phyloP scores from a whole-genome alignment of 495 filamentous ascomycete species.

The Aspergillus funiculosus region DNA sequence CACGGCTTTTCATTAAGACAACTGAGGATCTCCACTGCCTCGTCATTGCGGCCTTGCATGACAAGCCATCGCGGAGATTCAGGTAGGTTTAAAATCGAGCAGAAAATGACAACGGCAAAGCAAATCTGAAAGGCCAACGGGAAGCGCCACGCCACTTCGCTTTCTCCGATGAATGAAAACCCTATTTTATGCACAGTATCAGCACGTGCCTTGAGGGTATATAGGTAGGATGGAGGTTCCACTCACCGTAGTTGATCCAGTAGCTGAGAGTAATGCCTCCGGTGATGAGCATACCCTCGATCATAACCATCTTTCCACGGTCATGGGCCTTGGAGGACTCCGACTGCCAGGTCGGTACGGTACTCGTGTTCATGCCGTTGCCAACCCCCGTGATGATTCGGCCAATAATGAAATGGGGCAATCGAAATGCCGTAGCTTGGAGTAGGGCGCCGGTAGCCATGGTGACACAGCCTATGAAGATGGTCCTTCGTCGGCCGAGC shows the following conservation, averaged over 20 bases:
- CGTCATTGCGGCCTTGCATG: conserved; percentile 55
- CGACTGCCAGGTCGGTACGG: conserved; percentile 49
- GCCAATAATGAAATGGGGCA: conserved; percentile 60
- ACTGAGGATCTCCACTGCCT: conserved; percentile 57
- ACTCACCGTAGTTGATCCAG: conserved; percentile 62
- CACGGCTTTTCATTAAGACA: conserved; percentile 44
- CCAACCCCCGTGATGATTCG: conserved; percentile 64
- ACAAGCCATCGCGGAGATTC: conserved; percentile 72
- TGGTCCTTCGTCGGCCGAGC: conserved; percentile 61
- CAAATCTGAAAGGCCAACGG: conserved; percentile 67
- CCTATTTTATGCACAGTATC: conserved; percentile 17
- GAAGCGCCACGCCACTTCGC: conserved; percentile 61
- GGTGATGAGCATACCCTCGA: conserved; percentile 63
- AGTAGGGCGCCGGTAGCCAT: conserved; percentile 63
- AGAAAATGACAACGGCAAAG: conserved; percentile 55
- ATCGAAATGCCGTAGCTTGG: conserved; percentile 53
- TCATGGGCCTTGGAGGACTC: conserved; percentile 65
- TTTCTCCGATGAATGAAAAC: conserved; percentile 54
- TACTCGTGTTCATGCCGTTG: conserved; percentile 54
- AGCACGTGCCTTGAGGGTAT: background rate
- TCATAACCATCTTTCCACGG: conserved; percentile 71
- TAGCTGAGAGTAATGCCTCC: conserved; percentile 62
- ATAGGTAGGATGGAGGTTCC: background rate
- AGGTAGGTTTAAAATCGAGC: conserved; percentile 54
- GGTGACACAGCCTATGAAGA: conserved; percentile 59